A percentile compares a stretch with the other conserved stretches of the same genome.
Evolutionary conservation across 176 grass and related monocot genomes (phyloP).

Genomic region (Hordeum vulgare): MorexV3_pseudomolecules_assembly NC_058518.1:481874581-481875080

Average conservation of each 20-base stretch:
- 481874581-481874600: background rate
- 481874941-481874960: background rate
- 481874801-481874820: background rate
- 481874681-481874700: background rate
- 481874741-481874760: background rate
- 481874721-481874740: background rate
- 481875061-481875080: constrained; percentile 90
- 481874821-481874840: background rate
- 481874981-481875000: constrained; percentile 79
- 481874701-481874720: background rate
- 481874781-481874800: background rate
- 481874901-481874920: background rate
- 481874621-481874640: background rate
- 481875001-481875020: constrained; percentile 93
- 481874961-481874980: constrained; percentile 37
- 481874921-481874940: background rate
- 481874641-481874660: background rate
- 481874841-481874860: background rate
- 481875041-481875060: constrained; percentile 73
- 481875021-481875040: constrained; percentile 89
- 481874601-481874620: background rate
- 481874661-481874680: background rate
- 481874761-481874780: constrained; percentile 5
- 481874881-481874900: background rate
- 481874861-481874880: background rate